Percentiles rank a stretch among this genome's conserved stretches.
phyloP scores from a whole-genome alignment of 129 eudicot species.

The Daucus carota region DH1_v3.0 NC_030383.2:56570501-56571000 shows the following conservation, averaged over 20 bases:
- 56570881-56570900: constrained; percentile 96
- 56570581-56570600: constrained; percentile 43
- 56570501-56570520: not conserved
- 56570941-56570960: constrained; percentile 98
- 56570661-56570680: constrained; percentile 32
- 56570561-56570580: not conserved
- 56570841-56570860: constrained; percentile 51
- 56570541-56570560: constrained; percentile 4
- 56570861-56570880: constrained; percentile 71
- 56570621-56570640: constrained; percentile 73
- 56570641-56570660: constrained; percentile 75
- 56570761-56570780: constrained; percentile 34
- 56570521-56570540: not conserved
- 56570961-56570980: constrained; percentile 40
- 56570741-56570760: constrained; percentile 53
- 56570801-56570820: not conserved
- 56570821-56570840: not conserved
- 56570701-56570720: constrained; percentile 22
- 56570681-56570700: constrained; percentile 42
- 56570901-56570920: constrained; percentile 90
- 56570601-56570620: constrained; percentile 72
- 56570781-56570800: not conserved
- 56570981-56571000: constrained; percentile 96
- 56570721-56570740: constrained; percentile 39
- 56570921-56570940: constrained; percentile 86